Evolutionary conservation across 78 protist species (phyloP).

Genomic region (Bigelowiella natans): DNA sequence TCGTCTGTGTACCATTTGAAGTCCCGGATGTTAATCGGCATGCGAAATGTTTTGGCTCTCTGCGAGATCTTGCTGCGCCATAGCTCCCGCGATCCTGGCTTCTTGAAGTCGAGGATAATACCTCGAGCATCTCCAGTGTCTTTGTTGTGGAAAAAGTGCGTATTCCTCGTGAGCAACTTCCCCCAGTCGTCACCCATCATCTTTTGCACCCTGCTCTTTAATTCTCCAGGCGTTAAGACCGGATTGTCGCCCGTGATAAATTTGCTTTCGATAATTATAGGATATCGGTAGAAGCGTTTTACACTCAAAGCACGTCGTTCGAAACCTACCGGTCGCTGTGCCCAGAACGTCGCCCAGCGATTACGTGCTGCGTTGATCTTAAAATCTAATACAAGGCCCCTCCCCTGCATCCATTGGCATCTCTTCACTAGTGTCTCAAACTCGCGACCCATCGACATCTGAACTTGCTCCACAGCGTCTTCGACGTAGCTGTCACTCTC

Average conservation of each 20-base stretch:
- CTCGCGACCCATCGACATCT: not conserved
- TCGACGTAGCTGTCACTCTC: not conserved
- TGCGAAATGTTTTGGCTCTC: not conserved
- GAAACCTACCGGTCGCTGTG: not conserved
- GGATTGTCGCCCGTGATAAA: not conserved
- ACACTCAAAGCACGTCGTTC: not conserved
- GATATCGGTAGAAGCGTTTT: not conserved
- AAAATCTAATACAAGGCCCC: not conserved
- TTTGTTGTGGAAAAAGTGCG: not conserved
- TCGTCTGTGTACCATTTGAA: not conserved
- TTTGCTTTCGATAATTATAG: not conserved
- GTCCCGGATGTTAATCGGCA: not conserved
- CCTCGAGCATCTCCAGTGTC: not conserved
- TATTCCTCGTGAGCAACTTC: not conserved
- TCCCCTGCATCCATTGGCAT: not conserved
- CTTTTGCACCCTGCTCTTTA: not conserved
- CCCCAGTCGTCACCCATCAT: not conserved
- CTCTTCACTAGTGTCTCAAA: not conserved
- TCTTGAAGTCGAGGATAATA: not conserved
- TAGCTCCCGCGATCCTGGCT: not conserved
- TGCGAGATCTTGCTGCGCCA: not conserved
- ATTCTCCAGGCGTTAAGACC: not conserved
- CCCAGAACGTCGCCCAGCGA: not conserved
- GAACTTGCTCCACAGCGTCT: not conserved
- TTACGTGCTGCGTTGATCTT: not conserved